These are phyloP conservation scores for Pythium periplocum DNA, from an alignment of 352 stramenopile genomes.

Conservation along the genomic window DNA sequence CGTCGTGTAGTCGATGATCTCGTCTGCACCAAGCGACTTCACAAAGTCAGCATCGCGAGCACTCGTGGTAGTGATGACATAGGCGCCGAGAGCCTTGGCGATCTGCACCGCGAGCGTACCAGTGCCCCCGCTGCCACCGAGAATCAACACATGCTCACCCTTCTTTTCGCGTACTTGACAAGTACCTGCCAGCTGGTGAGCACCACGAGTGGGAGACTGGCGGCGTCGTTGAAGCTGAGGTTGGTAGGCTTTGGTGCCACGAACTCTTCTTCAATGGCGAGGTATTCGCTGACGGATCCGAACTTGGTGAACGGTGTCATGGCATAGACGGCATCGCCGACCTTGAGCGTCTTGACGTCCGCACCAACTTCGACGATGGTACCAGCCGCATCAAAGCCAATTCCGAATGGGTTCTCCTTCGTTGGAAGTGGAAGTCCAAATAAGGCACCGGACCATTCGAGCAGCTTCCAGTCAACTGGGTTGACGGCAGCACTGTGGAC, in stretches of 20 bases:
- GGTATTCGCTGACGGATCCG: conserved; percentile 20
- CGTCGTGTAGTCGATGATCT: conserved; percentile 38
- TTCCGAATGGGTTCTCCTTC: conserved; percentile 21
- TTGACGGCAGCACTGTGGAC: conserved; percentile 30
- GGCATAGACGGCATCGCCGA: no score
- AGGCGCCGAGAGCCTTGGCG: conserved; percentile 24
- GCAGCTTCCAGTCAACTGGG: conserved; percentile 23
- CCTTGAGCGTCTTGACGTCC: no score
- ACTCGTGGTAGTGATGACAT: conserved; percentile 30
- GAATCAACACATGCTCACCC: conserved; percentile 36
- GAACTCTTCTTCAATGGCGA: conserved; percentile 26
- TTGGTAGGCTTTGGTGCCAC: conserved; percentile 39
- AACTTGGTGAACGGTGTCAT: conserved; percentile 13
- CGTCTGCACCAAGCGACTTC: conserved; percentile 31
- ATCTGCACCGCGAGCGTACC: conserved; percentile 43
- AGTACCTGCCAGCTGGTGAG: conserved; percentile 40
- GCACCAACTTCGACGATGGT: no score
- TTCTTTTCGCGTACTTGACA: conserved; percentile 24
- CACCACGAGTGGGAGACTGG: conserved; percentile 23
- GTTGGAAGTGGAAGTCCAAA: conserved; percentile 14
- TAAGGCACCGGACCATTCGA: conserved; percentile 3
- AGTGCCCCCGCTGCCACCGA: conserved; percentile 30
- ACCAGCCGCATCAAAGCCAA: conserved; percentile 24
- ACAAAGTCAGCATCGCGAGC: conserved; percentile 28
- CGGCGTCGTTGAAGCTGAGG: conserved; percentile 35